Evolutionary conservation across 2,329 filamentous ascomycete species (phyloP), one percentile per base, ranked within the genome.

Genomic region (Colletotrichum australisinense): DNA sequence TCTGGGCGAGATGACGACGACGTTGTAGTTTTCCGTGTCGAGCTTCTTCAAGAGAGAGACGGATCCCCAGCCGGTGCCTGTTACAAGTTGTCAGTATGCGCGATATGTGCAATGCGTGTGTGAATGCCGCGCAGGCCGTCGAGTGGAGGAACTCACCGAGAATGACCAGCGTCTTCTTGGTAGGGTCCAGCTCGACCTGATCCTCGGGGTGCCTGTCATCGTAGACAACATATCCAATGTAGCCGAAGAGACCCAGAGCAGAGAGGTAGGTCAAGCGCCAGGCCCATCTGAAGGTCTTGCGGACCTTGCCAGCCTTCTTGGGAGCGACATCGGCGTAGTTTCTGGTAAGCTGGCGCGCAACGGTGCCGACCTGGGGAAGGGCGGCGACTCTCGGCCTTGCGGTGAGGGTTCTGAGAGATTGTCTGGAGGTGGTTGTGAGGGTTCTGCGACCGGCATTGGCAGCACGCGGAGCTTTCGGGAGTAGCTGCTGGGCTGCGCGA

Each of bases 1-100:
- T 83, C 97, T 94, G 67, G 97, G 97, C 63, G 97, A 98, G 83
- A 99, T 94, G 83, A 99, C 95, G 81, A 98, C 85, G 84, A 98
- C 96, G 84, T 99, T 98, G 91, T 98, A 99, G 90, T 98, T 97
- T 84, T 97, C 94, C 75, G 96, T 98, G 82, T 99, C 95, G 84
- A 99, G 94, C 83, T 97, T 98, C 91, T 99, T 99, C 77, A 99
- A 91, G 74, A 99, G 92, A 74, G 96, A 97, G 80, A 99, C 95
- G 56, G 96, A 95, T 78, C 87, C 97, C 97, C 97, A 99, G 78
- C 97, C 97, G 79, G 95, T 97, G 81, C 96, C 96, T 98, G 75
- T 42, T 65, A 63, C 28, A 35, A n/a, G 16, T 49, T 7, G 68
- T 69, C 46, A 70, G 69, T 80, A 77, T 28, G 22, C 30, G n/a